phyloP scores from a whole-genome alignment of 352 stramenopile genomes.

The Phytopythium cucurbitacearum region DNA sequence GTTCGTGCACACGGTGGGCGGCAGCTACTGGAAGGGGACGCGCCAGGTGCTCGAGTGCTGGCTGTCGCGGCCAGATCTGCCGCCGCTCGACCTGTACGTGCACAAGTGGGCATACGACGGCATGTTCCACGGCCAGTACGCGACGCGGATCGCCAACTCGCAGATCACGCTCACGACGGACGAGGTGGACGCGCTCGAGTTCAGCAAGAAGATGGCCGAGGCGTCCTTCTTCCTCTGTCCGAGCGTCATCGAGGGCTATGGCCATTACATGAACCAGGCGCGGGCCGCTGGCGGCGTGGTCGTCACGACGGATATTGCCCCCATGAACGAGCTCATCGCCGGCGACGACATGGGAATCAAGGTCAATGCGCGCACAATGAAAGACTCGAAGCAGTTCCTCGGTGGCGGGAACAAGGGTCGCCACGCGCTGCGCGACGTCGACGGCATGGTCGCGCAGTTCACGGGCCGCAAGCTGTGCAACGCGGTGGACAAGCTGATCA shows the following conservation, averaged over 20 bases:
- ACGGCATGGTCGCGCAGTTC: constrained; percentile 36
- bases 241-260: constrained; percentile 60
- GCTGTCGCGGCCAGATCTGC: constrained; percentile 39
- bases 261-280: constrained; percentile 68
- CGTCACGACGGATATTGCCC: constrained; percentile 34
- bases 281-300: constrained; percentile 36
- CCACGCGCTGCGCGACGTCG: constrained; percentile 21
- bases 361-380: constrained; percentile 4
- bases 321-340: constrained; percentile 60
- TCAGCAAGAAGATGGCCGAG: constrained; percentile 37
- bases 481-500: constrained; percentile 35
- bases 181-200: constrained; percentile 20
- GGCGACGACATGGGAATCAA: constrained; percentile 30
- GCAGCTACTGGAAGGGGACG: constrained; percentile 49
- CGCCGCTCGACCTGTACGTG: constrained; percentile 46
- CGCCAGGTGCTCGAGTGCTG: constrained; percentile 51
- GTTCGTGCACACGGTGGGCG: constrained; percentile 33
- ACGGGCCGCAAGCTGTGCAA: constrained; percentile 27
- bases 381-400: constrained; percentile 37
- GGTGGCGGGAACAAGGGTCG: constrained; percentile 26
- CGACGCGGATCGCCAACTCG: constrained; percentile 17
- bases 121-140: constrained; percentile 27
- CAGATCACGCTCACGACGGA: constrained; percentile 13
- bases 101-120: constrained; percentile 32
- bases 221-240: constrained; percentile 45